These are phyloP conservation scores for Aureobasidium melanogenum DNA, from an alignment of 2,329 filamentous ascomycete species.

Conservation along the genomic window DNA sequence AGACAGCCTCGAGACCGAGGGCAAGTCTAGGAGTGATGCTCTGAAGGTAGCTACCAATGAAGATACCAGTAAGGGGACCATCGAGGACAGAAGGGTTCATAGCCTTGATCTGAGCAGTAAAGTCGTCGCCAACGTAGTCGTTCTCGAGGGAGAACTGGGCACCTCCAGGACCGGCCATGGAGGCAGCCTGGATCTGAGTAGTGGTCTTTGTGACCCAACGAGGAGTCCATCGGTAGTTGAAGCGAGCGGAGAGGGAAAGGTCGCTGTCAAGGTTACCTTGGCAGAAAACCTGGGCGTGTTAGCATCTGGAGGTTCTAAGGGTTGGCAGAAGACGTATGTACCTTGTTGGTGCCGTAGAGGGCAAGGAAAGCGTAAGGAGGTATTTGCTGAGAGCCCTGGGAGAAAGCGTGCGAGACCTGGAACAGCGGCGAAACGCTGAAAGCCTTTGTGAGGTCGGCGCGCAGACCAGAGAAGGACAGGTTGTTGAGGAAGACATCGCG, in stretches of 20 bases:
- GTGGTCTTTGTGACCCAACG: constrained; percentile 78
- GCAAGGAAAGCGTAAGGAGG: constrained; percentile 93
- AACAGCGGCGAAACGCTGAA: constrained; percentile 91
- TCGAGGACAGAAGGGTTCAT: constrained; percentile 93
- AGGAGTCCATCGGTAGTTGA: constrained; percentile 84
- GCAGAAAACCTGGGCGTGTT: constrained; percentile 64
- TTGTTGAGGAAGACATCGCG: constrained; percentile 95
- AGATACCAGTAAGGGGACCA: constrained; percentile 87
- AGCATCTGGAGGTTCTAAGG: constrained; percentile 1
- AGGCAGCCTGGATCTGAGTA: constrained; percentile 59
- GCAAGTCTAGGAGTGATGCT: constrained; percentile 79
- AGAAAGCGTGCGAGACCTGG: constrained; percentile 94
- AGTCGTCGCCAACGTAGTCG: constrained; percentile 89
- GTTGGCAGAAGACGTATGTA: constrained; percentile 28
- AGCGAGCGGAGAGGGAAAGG: constrained; percentile 73
- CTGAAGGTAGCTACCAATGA: constrained; percentile 92
- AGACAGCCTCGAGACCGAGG: constrained; percentile 84
- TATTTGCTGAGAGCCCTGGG: constrained; percentile 79
- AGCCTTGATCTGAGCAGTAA: constrained; percentile 85
- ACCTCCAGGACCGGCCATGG: constrained; percentile 52
- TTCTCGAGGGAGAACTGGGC: constrained; percentile 91
- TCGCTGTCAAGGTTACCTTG: constrained; percentile 95
- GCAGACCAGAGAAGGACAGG: constrained; percentile 91
- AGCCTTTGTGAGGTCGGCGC: constrained; percentile 92
- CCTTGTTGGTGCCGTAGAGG: constrained; percentile 87